Base-by-base conservation (phyloP, 495 filamentous ascomycete species). In the Penicillium silybi region DNA sequence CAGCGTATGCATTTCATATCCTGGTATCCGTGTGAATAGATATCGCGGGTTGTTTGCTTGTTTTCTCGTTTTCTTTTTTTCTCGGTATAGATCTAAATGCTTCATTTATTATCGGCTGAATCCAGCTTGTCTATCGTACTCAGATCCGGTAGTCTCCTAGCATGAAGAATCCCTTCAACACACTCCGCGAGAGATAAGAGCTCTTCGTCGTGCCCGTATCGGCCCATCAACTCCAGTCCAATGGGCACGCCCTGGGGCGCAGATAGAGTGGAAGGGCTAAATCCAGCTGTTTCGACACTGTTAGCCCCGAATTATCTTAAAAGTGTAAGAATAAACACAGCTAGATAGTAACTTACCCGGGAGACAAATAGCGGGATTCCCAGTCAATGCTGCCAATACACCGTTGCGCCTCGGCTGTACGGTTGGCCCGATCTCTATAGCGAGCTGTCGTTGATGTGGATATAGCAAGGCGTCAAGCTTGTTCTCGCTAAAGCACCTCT, bases 381-480 rank as follows among this genome's bases (percentile, higher is more conserved):
- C 84, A 4, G 83, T 84, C 53, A 87, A 58, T 4, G 83, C 84
- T 3, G 82, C 84, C 5, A 87, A 62, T 22, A 86, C 80, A 19
- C 85, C 85, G 62, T 87, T 87, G 3, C 85, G 67, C 10, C 81
- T 81, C 22, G 62, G 61, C 65, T 87, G 85, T 0, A 70, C 73
- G 0, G 70, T 69, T 4, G 68, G 67, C 4, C 83, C 84, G 40
- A 85, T 62, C 34, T 73, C 71, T 13, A 84, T 82, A 15, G 83
- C 79, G 1, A 88, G 67, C 42, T 84, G 84, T 50, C 76, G 75
- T 54, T 88, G 85, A 60, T 86, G 80, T 9, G 84, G 85, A 59
- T 86, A 88, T 50, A 85, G 76, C 22, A 86, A 45, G 0, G 77
- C 82, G 57, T 85, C 81, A 1, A 88, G 61, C 3, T 62, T 53